Evolutionary conservation across 176 grass and related monocot genomes (phyloP).

Genomic region (Oropetium thomaeum): DNA sequence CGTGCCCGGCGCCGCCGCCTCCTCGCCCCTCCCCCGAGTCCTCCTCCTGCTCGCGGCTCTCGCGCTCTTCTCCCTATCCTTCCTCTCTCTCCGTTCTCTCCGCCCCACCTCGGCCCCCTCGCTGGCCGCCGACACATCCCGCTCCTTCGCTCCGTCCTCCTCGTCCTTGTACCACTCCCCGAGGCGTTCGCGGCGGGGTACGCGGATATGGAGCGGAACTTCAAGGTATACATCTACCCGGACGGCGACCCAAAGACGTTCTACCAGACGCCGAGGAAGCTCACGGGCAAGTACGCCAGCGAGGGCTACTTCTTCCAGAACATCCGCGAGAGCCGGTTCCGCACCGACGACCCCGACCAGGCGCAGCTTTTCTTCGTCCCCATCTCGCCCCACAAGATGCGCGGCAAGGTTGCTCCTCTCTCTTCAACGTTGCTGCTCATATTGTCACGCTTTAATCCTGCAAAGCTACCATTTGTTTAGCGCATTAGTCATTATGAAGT

Average conservation of each 20-base stretch:
- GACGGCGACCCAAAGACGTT: slow-evolving; percentile 92
- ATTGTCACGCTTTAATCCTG: neutral
- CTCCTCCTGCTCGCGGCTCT: slow-evolving; percentile 44
- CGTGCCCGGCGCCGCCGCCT: slow-evolving; percentile 1
- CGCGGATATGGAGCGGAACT: slow-evolving; percentile 71
- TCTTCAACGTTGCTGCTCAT: neutral
- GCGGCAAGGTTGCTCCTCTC: slow-evolving; percentile 54
- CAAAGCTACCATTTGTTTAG: neutral
- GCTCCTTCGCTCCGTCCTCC: neutral
- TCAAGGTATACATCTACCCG: slow-evolving; percentile 85
- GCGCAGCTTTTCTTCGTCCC: slow-evolving; percentile 91
- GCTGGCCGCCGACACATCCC: neutral
- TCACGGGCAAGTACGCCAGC: slow-evolving; percentile 92
- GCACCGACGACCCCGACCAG: slow-evolving; percentile 56
- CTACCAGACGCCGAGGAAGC: slow-evolving; percentile 96
- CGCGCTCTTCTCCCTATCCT: slow-evolving; percentile 46
- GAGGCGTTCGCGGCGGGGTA: slow-evolving; percentile 52
- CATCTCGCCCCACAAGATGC: slow-evolving; percentile 93
- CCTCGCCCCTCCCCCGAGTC: slow-evolving; percentile 28
- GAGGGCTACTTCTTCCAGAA: slow-evolving; percentile 99
- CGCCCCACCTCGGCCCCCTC: slow-evolving; percentile 38
- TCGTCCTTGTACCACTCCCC: slow-evolving; percentile 54
- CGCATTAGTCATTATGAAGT: neutral
- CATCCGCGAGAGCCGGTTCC: slow-evolving; percentile 77
- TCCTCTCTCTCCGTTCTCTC: slow-evolving; percentile 58